Percentiles rank a stretch among this genome's conserved stretches.
These are phyloP conservation scores for Excoecaria cochinchinensis DNA, from an alignment of 345 rosid species.

Conservation along the genomic window DNA sequence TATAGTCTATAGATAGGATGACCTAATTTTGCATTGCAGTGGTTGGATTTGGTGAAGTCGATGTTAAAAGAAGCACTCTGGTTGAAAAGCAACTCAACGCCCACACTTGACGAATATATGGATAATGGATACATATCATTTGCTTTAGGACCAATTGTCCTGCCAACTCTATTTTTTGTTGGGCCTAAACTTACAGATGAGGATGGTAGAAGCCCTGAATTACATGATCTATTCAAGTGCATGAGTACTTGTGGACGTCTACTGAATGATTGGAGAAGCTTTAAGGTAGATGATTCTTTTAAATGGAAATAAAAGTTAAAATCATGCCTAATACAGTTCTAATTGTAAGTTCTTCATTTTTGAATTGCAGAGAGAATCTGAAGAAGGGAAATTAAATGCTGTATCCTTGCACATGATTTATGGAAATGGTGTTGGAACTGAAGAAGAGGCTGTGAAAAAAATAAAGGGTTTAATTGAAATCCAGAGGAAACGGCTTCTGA, in stretches of 20 bases:
- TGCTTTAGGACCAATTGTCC: constrained; percentile 85
- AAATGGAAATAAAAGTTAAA: neutral
- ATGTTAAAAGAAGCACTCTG: constrained; percentile 66
- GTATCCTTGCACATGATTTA: constrained; percentile 56
- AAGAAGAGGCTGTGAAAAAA: constrained; percentile 41
- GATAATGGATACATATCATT: constrained; percentile 58
- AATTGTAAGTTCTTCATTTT: neutral
- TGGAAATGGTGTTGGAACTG: constrained; percentile 19
- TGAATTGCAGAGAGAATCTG: constrained; percentile 59
- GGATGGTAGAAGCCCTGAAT: constrained; percentile 39
- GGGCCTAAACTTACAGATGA: constrained; percentile 65
- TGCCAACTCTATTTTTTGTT: constrained; percentile 68
- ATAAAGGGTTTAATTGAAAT: constrained; percentile 32
- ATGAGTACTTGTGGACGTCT: constrained; percentile 86
- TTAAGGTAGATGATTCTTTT: constrained; percentile 42
- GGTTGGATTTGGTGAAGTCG: constrained; percentile 74
- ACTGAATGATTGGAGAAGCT: constrained; percentile 69
- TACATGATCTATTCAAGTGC: constrained; percentile 42
- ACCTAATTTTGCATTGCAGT: constrained; percentile 45
- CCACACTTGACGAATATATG: constrained; percentile 70
- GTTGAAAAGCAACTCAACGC: constrained; percentile 49
- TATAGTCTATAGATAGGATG: neutral
- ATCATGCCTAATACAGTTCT: neutral
- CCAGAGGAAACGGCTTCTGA: constrained; percentile 48
- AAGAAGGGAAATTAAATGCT: constrained; percentile 70